These are phyloP conservation scores for Cryptococcus wingfieldii DNA, from an alignment of 1,284 basidiomycete genomes.

Conservation along the genomic window DNA sequence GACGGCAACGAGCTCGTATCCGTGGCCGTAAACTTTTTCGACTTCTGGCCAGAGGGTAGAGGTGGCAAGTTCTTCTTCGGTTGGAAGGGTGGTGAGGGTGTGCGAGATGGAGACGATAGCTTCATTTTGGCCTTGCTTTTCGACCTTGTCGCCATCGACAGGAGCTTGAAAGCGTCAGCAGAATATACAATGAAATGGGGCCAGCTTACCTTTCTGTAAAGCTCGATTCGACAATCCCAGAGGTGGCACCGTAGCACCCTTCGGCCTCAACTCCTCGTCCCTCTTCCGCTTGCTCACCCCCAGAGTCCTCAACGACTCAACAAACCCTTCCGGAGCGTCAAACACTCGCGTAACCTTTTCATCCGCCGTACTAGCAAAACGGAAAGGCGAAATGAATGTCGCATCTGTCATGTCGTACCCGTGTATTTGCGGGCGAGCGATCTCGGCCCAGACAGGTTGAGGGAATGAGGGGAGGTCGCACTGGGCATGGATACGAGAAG, in stretches of 20 bases:
- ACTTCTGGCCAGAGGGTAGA: conserved; percentile 93
- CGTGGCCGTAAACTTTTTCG: conserved; percentile 97
- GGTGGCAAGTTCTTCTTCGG: conserved; percentile 63
- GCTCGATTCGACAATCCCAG: conserved; percentile 69
- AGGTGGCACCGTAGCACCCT: conserved; percentile 68
- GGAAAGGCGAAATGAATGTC: conserved; percentile 67
- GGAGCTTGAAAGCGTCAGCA: conserved; percentile 9
- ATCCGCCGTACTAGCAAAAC: conserved; percentile 81
- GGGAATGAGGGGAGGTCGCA: conserved; percentile 18
- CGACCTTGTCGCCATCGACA: conserved; percentile 22
- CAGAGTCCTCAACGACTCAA: conserved; percentile 57
- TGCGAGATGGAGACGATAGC: conserved; percentile 46
- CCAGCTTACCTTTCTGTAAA: conserved; percentile 68
- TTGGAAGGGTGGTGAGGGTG: conserved; percentile 49
- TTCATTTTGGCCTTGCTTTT: conserved; percentile 33
- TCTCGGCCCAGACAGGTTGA: conserved; percentile 69
- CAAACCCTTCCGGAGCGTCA: conserved; percentile 75
- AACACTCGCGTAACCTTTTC: conserved; percentile 90
- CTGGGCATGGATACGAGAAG: conserved; percentile 75
- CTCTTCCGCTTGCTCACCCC: conserved; percentile 30
- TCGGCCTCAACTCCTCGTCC: conserved; percentile 25
- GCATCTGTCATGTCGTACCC: conserved; percentile 86
- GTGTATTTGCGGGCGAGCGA: conserved; percentile 86
- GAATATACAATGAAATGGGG: background rate
- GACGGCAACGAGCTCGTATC: conserved; percentile 86